phyloP scores from a whole-genome alignment of 208 protist species.

The Trypanosoma platydactyli region DNA sequence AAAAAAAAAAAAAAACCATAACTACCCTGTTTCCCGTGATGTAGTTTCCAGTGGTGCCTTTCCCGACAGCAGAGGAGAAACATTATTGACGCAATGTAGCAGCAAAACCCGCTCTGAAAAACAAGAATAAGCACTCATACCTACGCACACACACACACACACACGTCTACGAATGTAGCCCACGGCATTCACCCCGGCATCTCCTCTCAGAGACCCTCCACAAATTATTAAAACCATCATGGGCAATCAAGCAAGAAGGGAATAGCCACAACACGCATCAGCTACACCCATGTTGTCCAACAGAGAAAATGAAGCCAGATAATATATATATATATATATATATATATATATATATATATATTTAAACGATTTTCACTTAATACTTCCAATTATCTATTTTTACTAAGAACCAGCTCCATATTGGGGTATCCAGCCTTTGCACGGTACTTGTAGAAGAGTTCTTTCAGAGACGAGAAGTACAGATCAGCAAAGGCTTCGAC shows the following conservation, averaged over 20 bases:
- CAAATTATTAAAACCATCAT: neutral
- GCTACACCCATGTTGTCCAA: too few species aligned
- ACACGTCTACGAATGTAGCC: too few species aligned
- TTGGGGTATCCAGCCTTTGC: slow-evolving; percentile 69
- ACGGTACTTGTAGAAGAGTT: slow-evolving; percentile 74
- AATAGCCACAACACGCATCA: too few species aligned
- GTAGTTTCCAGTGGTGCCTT: too few species aligned
- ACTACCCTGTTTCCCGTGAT: too few species aligned
- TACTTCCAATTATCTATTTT: slow-evolving; percentile 14
- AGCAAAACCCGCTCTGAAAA: slow-evolving; percentile 1
- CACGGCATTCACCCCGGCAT: too few species aligned
- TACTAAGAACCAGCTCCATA: slow-evolving; percentile 69
- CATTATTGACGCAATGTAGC: neutral
- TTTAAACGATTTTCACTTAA: too few species aligned
- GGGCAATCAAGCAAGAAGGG: neutral
- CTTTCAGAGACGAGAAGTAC: slow-evolving; percentile 64
- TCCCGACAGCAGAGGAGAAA: too few species aligned
- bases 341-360: too few species aligned
- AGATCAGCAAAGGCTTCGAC: slow-evolving; percentile 43
- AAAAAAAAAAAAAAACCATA: too few species aligned
- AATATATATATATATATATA: slow-evolving; percentile 3
- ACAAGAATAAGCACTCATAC: slow-evolving; percentile 1
- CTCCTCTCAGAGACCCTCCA: too few species aligned
- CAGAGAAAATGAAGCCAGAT: neutral
- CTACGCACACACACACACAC: too few species aligned